Evolutionary conservation across 257 asterid species (phyloP).

Genomic region (Gentiana dahurica): DNA sequence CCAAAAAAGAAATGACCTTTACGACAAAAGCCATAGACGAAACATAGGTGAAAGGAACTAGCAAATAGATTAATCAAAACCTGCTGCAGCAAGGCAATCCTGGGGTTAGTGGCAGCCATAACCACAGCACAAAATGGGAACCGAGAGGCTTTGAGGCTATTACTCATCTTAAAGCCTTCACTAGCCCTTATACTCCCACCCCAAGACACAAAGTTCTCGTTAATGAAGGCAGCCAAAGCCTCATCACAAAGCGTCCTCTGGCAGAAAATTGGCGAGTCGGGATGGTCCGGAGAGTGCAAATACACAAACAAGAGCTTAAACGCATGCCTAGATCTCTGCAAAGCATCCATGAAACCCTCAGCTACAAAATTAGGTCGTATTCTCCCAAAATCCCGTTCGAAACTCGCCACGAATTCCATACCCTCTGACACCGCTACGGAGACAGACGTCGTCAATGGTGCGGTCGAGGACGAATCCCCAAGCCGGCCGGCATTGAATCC

Average conservation of each 20-base stretch:
- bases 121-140: conserved; percentile 93
- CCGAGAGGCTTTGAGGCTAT: conserved; percentile 93
- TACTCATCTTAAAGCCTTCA: conserved; percentile 98
- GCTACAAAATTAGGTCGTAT: conserved; percentile 55
- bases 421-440: conserved; percentile 70
- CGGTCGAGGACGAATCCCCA: conserved; percentile 19
- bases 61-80: conserved; percentile 16
- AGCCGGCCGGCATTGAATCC: conserved; percentile 37
- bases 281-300: conserved; percentile 96
- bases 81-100: conserved; percentile 94
- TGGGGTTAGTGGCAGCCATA: conserved; percentile 96
- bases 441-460: conserved; percentile 45
- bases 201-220: conserved; percentile 91
- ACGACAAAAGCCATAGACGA: no score
- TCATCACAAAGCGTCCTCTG: conserved; percentile 65
- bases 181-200: conserved; percentile 95
- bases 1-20: no score
- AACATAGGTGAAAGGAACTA: no score
- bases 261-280: conserved; percentile 70
- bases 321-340: conserved; percentile 83
- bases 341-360: conserved; percentile 89
- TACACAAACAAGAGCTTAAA: conserved; percentile 85
- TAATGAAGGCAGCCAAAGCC: conserved; percentile 53
- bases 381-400: conserved; percentile 68
- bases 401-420: conserved; percentile 45